Evolutionary conservation across 148 eudicot genomes (phyloP), one percentile per base, ranked within the genome.

Genomic region (Linanthus parryae): DNA sequence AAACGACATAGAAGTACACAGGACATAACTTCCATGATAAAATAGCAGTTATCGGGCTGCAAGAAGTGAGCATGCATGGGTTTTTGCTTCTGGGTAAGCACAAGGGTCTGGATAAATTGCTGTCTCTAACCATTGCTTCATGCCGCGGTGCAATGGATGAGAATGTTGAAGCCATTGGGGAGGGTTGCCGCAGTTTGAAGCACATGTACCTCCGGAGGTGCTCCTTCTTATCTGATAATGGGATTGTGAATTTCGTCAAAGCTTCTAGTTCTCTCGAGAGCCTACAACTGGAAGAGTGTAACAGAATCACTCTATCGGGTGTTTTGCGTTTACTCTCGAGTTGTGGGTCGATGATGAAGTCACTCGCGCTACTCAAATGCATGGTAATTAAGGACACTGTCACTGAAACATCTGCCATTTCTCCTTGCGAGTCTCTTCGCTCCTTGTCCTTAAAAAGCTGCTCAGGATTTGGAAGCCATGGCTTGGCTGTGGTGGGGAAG

Each of bases 1-100:
- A n/a, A n/a, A n/a, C n/a, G n/a, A n/a, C n/a, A n/a, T n/a, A n/a
- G n/a, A n/a, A n/a, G n/a, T n/a, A n/a, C n/a, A n/a, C n/a, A n/a
- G n/a, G n/a, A n/a, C n/a, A n/a, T n/a, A n/a, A n/a, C n/a, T n/a
- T n/a, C n/a, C n/a, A n/a, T n/a, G n/a, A n/a, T n/a, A n/a, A n/a
- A n/a, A n/a, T n/a, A n/a, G n/a, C n/a, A n/a, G n/a, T 89, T 29
- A 43, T 65, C 40, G 66, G 67, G 22, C 88, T 89, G 16, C 63
- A 52, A 59, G 73, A 65, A 18, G 95, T 83, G 65, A 82, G 65
- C 40, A 79, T 82, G 53, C 80, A 64, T 61, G 97, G 95, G 14
- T 89, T 85, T 59, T 82, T 79, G 85, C 81, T 67, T 19, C 82
- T 89, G 97, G 97, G 88, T 26, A 78, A 65, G 45, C 95, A 79